Base-by-base conservation (phyloP, 1,139 yeast genomes). In the Suhomyces anneliseae region DNA sequence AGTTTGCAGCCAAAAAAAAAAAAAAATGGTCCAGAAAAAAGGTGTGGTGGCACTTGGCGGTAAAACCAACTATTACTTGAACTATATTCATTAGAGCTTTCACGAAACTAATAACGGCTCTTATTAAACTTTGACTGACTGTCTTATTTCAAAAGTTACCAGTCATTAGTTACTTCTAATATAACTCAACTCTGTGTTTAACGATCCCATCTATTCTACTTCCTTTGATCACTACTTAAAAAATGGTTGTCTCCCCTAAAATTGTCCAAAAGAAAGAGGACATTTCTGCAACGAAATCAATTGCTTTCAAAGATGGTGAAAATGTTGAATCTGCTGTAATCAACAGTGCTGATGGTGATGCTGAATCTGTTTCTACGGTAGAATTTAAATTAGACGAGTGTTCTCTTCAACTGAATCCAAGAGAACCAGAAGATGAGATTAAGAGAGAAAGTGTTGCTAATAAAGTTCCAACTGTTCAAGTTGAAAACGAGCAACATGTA, bases 1-100 rank as follows among this genome's bases (percentile, higher is more conserved):
- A 40, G 43, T 40, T 40, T 40, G 43, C 43, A 40, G 43, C 43
- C 43, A 40, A 15, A 14, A 14, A 8, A 34, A 8, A 2, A 34
- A 34, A 34, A 34, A 34, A 11, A 2, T 29, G 32, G 32, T 34
- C 42, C 35, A 35, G 39, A 36, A 35, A 39, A 41, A 35, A 40
- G 26, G 15, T 40, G 41, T 34, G 33, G 41, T 42, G 38, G 19
- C 32, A 9, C 11, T 29, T 29, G 32, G 32, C 32, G 32, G 32
- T 29, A 29, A 29, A 29, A 9, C 4, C 32, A 19, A 19, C 24
- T 19, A 19, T 19, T 3, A 19, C 19, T 19, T 19, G 24, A 19
- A 19, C 24, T 19, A 19, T 19, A 19, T 19, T 19, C 24, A 19
- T 4, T 19, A 19, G 24, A 6, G 24, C 24, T 19, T 19, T 19